Evolutionary conservation across 768 basidiomycete species (phyloP).

Genomic region (Plicaturopsis crispa): DNA sequence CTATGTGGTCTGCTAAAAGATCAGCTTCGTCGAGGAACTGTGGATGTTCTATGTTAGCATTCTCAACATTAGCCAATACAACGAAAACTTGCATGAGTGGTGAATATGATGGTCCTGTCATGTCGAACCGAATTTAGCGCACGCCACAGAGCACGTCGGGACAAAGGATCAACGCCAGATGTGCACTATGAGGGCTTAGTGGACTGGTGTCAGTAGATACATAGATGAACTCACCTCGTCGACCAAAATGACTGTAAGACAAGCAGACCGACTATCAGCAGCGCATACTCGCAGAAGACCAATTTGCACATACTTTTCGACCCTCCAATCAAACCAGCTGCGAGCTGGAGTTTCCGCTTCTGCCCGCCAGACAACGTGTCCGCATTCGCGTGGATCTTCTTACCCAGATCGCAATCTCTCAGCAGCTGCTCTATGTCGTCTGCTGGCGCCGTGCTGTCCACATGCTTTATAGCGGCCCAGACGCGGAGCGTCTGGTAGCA

Average conservation of each 20-base stretch:
- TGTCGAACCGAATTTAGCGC: constrained; percentile 60
- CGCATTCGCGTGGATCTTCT: constrained; percentile 61
- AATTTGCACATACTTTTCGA: constrained; percentile 46
- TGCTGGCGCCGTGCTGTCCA: constrained; percentile 30
- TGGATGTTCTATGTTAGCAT: constrained; percentile 1
- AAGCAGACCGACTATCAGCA: constrained; percentile 11
- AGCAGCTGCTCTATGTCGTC: constrained; percentile 62
- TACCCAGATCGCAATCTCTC: constrained; percentile 64
- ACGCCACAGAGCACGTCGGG: constrained; percentile 71
- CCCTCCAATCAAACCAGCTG: constrained; percentile 70
- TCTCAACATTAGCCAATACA: constrained; percentile 2
- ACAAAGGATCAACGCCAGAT: constrained; percentile 77
- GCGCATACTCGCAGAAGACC: neutral
- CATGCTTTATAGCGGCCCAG: constrained; percentile 68
- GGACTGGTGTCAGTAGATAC: neutral
- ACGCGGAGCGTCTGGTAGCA: constrained; percentile 68
- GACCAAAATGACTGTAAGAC: constrained; percentile 39
- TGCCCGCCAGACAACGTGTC: constrained; percentile 70
- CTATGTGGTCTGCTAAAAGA: constrained; percentile 68
- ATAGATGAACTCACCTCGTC: constrained; percentile 31
- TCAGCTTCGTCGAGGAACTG: constrained; percentile 79
- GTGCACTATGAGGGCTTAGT: constrained; percentile 35
- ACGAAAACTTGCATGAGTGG: constrained; percentile 55
- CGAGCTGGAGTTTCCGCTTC: constrained; percentile 79
- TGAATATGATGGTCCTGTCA: constrained; percentile 65